A percentile compares a stretch with the other conserved stretches of the same genome.
Evolutionary conservation across 1,284 basidiomycete genomes (phyloP).

Genomic region (Melanopsichium pennsylvanicum): DNA sequence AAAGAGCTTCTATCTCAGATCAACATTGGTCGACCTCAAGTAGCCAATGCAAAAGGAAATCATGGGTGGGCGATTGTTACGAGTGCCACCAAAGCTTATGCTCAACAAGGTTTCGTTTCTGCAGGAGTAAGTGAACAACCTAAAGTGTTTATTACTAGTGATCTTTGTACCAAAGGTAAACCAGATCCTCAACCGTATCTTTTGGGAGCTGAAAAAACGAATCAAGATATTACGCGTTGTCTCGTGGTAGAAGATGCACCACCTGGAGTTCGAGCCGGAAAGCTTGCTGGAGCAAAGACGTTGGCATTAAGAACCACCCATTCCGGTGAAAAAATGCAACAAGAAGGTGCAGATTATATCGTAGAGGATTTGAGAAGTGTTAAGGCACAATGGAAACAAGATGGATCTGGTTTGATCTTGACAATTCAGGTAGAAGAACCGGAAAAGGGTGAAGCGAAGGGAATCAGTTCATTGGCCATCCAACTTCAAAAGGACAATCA

Average conservation of each 20-base stretch:
- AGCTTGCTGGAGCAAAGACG: constrained; percentile 58
- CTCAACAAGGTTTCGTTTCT: constrained; percentile 56
- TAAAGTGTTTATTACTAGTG: constrained; percentile 57
- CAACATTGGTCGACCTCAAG: constrained; percentile 30
- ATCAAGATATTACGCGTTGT: constrained; percentile 50
- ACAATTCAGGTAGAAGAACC: constrained; percentile 55
- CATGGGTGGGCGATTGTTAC: constrained; percentile 66
- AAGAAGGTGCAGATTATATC: constrained; percentile 58
- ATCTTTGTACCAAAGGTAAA: constrained; percentile 59
- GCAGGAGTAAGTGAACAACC: constrained; percentile 42
- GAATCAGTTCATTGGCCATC: constrained; percentile 32
- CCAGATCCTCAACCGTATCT: constrained; percentile 64
- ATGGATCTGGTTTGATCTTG: constrained; percentile 45
- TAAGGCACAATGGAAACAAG: constrained; percentile 52
- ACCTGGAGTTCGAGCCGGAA: constrained; percentile 58
- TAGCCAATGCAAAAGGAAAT: constrained; percentile 12
- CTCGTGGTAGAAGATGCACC: constrained; percentile 65
- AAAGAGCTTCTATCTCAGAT: constrained; percentile 53
- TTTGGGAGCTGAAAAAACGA: constrained; percentile 50
- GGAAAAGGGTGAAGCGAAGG: constrained; percentile 37
- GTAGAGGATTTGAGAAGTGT: constrained; percentile 60
- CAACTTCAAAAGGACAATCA: constrained; percentile 36
- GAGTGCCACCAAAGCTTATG: constrained; percentile 63
- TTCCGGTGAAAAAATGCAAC: constrained; percentile 52
- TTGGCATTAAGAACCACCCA: constrained; percentile 61